phyloP scores from a whole-genome alignment of 345 rosid species.

The Aquilaria sinensis region DNA sequence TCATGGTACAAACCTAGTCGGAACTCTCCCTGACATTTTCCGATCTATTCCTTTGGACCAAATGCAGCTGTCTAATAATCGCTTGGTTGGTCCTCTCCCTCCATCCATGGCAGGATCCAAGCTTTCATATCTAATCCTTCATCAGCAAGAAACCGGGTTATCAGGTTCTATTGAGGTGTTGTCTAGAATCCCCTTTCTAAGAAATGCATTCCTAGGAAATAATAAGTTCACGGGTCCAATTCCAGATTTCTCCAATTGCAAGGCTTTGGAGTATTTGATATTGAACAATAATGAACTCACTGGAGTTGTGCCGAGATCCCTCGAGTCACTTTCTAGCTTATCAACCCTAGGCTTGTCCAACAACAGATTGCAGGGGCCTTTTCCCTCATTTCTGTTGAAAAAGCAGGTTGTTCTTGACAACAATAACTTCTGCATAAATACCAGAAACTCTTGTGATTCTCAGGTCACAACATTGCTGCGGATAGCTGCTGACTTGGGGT shows the following conservation, averaged over 20 bases:
- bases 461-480: background rate
- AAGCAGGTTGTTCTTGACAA: slow-evolving; percentile 3
- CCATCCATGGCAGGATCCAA: background rate
- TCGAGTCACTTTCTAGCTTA: background rate
- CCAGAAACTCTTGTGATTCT: background rate
- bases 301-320: background rate
- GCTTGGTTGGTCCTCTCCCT: background rate
- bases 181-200: background rate
- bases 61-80: background rate
- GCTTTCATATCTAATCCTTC: background rate
- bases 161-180: background rate
- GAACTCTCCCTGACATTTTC: background rate
- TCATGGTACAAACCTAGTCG: background rate
- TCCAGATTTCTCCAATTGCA: background rate
- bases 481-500: background rate
- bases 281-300: background rate
- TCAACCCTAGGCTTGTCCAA: background rate
- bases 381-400: background rate
- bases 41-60: background rate
- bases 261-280: background rate
- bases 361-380: slow-evolving; percentile 1
- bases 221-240: background rate
- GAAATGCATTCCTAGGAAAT: background rate
- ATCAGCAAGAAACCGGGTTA: background rate
- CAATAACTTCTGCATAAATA: background rate